Conservation (phyloP, 495 filamentous ascomycete species). For the Lophiotrema nucula region DNA sequence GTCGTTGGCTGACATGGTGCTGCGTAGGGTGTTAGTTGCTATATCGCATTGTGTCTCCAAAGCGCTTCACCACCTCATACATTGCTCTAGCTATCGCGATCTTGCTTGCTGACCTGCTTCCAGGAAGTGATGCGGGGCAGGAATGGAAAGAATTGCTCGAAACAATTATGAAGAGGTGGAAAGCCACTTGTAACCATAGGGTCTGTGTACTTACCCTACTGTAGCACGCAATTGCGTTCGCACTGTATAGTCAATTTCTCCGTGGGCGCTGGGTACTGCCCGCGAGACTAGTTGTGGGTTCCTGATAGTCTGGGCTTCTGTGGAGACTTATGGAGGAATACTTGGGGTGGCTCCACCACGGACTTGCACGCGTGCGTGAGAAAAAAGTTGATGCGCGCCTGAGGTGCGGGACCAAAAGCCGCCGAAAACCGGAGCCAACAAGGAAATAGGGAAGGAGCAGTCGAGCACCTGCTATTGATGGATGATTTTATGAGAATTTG, state of each 20-base stretch:
- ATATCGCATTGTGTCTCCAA: background rate
- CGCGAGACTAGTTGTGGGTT: background rate
- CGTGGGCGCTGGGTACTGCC: background rate
- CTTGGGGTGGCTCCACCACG: conserved; percentile 7
- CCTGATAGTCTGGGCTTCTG: background rate
- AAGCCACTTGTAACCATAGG: background rate
- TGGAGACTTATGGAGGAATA: background rate
- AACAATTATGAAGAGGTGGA: background rate
- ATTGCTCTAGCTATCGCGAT: background rate
- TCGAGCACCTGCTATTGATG: too few relatives aligned
- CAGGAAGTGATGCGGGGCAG: too few relatives aligned
- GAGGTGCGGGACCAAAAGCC: background rate
- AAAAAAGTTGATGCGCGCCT: conserved; percentile 1
- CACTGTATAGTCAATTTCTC: too few relatives aligned
- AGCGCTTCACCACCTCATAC: background rate
- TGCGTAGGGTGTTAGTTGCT: background rate
- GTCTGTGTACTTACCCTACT: background rate
- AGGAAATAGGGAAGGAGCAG: too few relatives aligned
- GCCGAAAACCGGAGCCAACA: conserved; percentile 24
- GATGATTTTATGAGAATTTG: too few relatives aligned
- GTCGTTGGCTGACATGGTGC: conserved; percentile 35
- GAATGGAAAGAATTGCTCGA: background rate
- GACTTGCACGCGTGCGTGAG: conserved; percentile 10
- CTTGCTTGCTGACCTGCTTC: too few relatives aligned
- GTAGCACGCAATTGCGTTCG: too few relatives aligned